Conservation (phyloP, 768 basidiomycete species). For the Steccherinum ochraceum region DNA sequence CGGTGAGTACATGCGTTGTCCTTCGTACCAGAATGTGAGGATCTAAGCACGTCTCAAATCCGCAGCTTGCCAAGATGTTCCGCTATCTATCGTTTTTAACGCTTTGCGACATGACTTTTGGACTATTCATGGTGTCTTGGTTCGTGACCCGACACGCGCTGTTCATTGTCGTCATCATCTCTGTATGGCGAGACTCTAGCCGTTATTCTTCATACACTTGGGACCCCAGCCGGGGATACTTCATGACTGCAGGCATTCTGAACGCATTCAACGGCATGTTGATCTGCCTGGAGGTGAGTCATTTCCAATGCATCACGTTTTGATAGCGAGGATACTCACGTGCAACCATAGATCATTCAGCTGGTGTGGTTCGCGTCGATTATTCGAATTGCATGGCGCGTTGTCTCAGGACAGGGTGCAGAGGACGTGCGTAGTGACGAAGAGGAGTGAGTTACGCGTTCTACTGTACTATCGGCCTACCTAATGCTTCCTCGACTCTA, state of each 20-base stretch:
- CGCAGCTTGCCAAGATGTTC: slow-evolving; percentile 88
- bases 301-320: neutral
- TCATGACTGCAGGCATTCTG: slow-evolving; percentile 40
- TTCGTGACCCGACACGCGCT: slow-evolving; percentile 82
- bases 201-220: slow-evolving; percentile 33
- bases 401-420: slow-evolving; percentile 68
- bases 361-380: slow-evolving; percentile 86
- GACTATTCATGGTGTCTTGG: slow-evolving; percentile 84
- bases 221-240: slow-evolving; percentile 53
- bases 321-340: slow-evolving; percentile 6
- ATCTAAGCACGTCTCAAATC: too few relatives aligned
- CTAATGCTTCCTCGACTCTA: neutral
- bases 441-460: slow-evolving; percentile 46
- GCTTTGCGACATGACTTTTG: slow-evolving; percentile 72
- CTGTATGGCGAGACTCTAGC: slow-evolving; percentile 41
- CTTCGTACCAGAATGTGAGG: too few relatives aligned
- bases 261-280: slow-evolving; percentile 49
- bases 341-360: slow-evolving; percentile 53
- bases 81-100: slow-evolving; percentile 67
- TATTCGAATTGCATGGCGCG: slow-evolving; percentile 74
- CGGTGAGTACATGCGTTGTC: slow-evolving; percentile 53
- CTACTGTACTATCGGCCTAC: neutral
- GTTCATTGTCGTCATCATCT: slow-evolving; percentile 66
- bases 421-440: slow-evolving; percentile 86
- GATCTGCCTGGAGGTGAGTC: slow-evolving; percentile 53